phyloP scores from a whole-genome alignment of 345 rosid species.

The Eucalyptus cloeziana region DNA sequence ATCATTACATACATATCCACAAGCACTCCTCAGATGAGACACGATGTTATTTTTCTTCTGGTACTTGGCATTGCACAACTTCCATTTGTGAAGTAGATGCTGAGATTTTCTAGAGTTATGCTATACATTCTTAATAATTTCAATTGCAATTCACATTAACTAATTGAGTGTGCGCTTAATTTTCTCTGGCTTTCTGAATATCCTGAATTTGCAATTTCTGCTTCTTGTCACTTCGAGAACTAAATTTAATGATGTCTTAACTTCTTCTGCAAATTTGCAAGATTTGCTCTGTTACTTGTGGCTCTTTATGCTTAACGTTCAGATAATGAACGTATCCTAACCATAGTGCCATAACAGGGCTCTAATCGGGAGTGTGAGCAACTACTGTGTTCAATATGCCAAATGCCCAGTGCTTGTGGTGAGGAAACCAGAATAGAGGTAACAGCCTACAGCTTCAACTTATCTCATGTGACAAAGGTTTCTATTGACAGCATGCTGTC shows the following conservation, averaged over 20 bases:
- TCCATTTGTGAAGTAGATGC: not conserved
- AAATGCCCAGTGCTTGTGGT: slow-evolving; percentile 37
- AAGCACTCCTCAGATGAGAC: not conserved
- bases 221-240: not conserved
- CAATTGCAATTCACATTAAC: not conserved
- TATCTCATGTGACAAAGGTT: not conserved
- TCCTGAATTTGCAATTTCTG: not conserved
- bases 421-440: slow-evolving; percentile 15
- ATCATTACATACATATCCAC: not conserved
- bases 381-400: slow-evolving; percentile 25
- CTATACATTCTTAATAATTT: not conserved
- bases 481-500: not conserved
- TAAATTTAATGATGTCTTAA: not conserved
- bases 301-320: not conserved
- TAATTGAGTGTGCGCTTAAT: not conserved
- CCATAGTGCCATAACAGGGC: slow-evolving; percentile 8
- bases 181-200: not conserved
- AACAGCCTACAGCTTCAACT: not conserved
- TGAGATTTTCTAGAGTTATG: not conserved
- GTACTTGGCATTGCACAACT: not conserved
- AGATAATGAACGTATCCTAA: not conserved
- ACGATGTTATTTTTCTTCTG: not conserved
- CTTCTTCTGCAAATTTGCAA: not conserved
- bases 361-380: slow-evolving; percentile 32
- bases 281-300: not conserved